Conservation (phyloP, 192 early-diverging fungal genomes). For the Oehlia diaphana region DNA sequence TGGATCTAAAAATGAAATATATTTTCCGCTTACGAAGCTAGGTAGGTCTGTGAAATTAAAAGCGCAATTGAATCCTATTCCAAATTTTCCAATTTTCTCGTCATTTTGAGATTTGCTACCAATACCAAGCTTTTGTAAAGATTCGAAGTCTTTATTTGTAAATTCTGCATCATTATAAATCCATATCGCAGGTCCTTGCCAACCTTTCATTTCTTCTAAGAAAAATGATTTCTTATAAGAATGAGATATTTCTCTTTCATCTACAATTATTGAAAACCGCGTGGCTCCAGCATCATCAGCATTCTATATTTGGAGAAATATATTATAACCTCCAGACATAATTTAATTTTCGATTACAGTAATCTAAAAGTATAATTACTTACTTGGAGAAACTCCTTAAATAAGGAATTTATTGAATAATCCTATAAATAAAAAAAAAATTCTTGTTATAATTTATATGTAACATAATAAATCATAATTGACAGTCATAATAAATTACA, state of each 20-base stretch:
- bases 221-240: neutral
- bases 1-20: constrained; percentile 31
- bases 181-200: constrained; percentile 34
- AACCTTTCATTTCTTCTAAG: constrained; percentile 13
- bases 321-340: neutral
- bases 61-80: constrained; percentile 21
- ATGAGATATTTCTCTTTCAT: neutral
- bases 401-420: neutral
- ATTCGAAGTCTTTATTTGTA: constrained; percentile 10
- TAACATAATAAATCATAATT: neutral
- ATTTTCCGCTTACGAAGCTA: constrained; percentile 20
- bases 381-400: constrained; percentile 2
- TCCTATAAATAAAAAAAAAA: neutral
- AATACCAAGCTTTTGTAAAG: constrained; percentile 23
- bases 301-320: constrained; percentile 24
- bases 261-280: constrained; percentile 15
- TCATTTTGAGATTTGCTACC: constrained; percentile 6
- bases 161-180: constrained; percentile 33
- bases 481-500: neutral
- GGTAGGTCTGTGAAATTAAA: constrained; percentile 31
- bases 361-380: neutral
- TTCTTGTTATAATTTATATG: neutral
- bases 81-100: neutral
- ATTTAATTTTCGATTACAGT: no score
- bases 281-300: constrained; percentile 27